Evolutionary conservation across 2,329 filamentous ascomycete species (phyloP).

Genomic region (Endoconidiophora laricicola): DNA sequence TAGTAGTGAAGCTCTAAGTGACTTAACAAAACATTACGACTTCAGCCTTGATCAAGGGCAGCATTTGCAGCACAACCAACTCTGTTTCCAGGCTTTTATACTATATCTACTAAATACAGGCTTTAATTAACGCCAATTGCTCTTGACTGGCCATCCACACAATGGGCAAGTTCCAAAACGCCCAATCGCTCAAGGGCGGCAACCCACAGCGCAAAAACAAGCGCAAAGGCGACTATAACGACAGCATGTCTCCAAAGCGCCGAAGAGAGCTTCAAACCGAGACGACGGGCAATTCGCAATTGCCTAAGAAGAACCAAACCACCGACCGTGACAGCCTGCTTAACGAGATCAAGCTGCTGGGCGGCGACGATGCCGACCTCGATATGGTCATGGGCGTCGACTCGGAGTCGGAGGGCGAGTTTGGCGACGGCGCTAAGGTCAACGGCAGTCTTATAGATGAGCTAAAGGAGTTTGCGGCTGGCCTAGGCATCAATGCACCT

Average conservation of each 20-base stretch:
- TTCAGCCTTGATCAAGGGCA: background rate
- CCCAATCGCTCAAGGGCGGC: constrained; percentile 15
- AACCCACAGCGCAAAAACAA: constrained; percentile 11
- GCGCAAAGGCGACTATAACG: constrained; percentile 11
- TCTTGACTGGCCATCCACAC: background rate
- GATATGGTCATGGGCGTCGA: constrained; percentile 39
- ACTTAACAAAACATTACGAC: background rate
- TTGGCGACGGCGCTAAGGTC: constrained; percentile 17
- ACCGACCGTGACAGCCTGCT: constrained; percentile 28
- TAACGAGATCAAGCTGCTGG: constrained; percentile 47
- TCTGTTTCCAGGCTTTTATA: background rate
- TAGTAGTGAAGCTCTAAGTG: constrained; percentile 6
- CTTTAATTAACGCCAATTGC: too few species aligned
- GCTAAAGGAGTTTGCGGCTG: constrained; percentile 9
- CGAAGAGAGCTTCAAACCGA: constrained; percentile 1
- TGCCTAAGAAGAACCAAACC: constrained; percentile 3
- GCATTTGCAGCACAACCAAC: background rate
- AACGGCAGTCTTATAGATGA: constrained; percentile 5
- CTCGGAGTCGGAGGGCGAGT: constrained; percentile 24
- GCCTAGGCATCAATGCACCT: constrained; percentile 10
- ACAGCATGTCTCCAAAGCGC: constrained; percentile 10
- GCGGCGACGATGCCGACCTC: constrained; percentile 48
- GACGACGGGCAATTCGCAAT: constrained; percentile 1
- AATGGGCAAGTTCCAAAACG: constrained; percentile 12
- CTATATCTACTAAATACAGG: background rate